Evolutionary conservation across 2,329 filamentous ascomycete species (phyloP).

Genomic region (Xylaria sp.): DNA sequence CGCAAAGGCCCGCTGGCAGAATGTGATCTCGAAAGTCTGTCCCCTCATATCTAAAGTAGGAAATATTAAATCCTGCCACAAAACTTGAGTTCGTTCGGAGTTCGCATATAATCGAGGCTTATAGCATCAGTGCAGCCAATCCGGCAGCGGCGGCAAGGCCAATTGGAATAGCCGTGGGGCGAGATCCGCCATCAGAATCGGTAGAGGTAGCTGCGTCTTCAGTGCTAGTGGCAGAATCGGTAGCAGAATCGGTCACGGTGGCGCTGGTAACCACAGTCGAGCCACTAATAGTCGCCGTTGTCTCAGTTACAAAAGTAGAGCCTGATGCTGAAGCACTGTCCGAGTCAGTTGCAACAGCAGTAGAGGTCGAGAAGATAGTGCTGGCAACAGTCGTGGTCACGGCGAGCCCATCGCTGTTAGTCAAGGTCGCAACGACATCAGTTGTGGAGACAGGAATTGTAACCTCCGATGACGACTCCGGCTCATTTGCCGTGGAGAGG

Average conservation of each 20-base stretch:
- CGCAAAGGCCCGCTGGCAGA: slow-evolving; percentile 34
- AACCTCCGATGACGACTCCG: slow-evolving; percentile 19
- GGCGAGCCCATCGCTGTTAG: slow-evolving; percentile 27
- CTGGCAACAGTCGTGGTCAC: slow-evolving; percentile 32
- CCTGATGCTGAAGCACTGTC: slow-evolving; percentile 30
- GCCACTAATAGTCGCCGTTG: slow-evolving; percentile 29
- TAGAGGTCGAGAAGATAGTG: slow-evolving; percentile 31
- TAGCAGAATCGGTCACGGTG: slow-evolving; percentile 24
- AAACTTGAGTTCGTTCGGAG: slow-evolving; percentile 21
- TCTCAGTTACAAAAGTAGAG: slow-evolving; percentile 30
- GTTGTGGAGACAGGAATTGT: slow-evolving; percentile 25
- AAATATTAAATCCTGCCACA: slow-evolving; percentile 30
- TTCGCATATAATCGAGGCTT: slow-evolving; percentile 10
- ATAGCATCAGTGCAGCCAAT: slow-evolving; percentile 39
- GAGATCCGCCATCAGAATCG: slow-evolving; percentile 17
- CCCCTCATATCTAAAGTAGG: slow-evolving; percentile 32
- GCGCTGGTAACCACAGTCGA: slow-evolving; percentile 33
- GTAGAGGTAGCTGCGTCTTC: slow-evolving; percentile 16
- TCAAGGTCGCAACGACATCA: slow-evolving; percentile 25
- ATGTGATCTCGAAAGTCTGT: slow-evolving; percentile 31
- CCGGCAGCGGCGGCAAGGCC: slow-evolving; percentile 41
- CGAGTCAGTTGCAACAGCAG: slow-evolving; percentile 1
- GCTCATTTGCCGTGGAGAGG: slow-evolving; percentile 18
- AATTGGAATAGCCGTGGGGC: slow-evolving; percentile 39
- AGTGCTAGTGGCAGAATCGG: slow-evolving; percentile 15